phyloP scores from a whole-genome alignment of 1,139 yeast genomes.

The Geotrichum candidum region DNA sequence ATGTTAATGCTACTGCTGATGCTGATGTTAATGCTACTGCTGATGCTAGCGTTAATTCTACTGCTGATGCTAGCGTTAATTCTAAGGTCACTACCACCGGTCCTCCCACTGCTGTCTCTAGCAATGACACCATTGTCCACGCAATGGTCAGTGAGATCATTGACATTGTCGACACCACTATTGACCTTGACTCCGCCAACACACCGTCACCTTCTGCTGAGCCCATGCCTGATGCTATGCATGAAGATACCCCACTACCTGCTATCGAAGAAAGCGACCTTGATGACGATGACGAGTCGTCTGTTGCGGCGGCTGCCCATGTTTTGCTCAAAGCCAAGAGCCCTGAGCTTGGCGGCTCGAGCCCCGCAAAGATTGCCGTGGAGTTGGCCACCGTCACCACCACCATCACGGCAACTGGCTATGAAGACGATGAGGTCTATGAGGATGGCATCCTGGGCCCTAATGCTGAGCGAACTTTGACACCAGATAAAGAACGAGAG shows the following conservation, averaged over 20 bases:
- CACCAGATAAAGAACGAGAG: no score
- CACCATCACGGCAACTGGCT: not conserved
- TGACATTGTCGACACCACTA: not conserved
- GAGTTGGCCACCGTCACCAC: not conserved
- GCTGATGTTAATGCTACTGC: no score
- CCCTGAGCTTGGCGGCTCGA: not conserved
- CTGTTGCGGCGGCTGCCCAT: not conserved
- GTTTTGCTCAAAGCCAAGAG: not conserved
- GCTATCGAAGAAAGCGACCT: not conserved
- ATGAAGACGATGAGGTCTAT: not conserved
- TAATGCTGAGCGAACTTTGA: not conserved
- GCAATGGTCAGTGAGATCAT: not conserved
- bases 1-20: no score
- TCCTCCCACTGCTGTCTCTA: not conserved
- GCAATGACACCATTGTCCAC: not conserved
- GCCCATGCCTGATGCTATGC: no score
- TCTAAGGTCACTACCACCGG: not conserved
- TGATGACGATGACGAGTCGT: not conserved
- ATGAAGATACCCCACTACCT: not conserved
- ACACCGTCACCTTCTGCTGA: not conserved
- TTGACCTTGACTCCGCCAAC: not conserved
- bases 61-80: not conserved
- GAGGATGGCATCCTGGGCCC: not conserved
- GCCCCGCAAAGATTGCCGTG: not conserved
- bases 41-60: no score